Conservation (phyloP, 768 basidiomycete species). For the Termitomyces sp. region DNA sequence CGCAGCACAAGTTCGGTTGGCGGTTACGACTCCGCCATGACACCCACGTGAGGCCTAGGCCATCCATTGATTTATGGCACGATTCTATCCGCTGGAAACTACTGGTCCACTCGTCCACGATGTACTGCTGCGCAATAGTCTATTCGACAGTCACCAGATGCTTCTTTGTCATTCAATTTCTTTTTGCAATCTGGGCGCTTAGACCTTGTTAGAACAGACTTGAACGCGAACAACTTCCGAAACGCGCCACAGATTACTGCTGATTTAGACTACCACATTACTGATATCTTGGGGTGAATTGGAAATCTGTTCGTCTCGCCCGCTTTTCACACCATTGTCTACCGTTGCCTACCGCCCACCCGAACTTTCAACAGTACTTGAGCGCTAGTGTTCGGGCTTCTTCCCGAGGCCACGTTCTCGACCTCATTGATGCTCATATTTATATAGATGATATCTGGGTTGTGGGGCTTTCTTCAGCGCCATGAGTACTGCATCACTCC, state of each 20-base stretch:
- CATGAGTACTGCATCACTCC: slow-evolving; percentile 5
- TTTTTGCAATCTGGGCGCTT: background rate
- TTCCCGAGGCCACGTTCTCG: background rate
- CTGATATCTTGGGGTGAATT: background rate
- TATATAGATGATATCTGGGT: background rate
- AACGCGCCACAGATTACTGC: background rate
- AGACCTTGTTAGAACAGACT: background rate
- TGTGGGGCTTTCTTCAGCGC: background rate
- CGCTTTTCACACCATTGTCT: background rate
- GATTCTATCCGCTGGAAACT: too few species aligned
- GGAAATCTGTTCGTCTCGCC: background rate
- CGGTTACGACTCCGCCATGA: background rate
- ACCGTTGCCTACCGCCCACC: background rate
- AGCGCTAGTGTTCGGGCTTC: background rate
- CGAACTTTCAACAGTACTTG: background rate
- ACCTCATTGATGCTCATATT: too few species aligned
- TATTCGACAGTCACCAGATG: background rate
- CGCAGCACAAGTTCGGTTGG: slow-evolving; percentile 4
- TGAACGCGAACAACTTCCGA: too few species aligned
- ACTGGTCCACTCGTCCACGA: background rate
- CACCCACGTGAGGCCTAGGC: background rate
- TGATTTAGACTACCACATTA: background rate
- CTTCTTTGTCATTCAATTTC: background rate
- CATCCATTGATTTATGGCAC: too few species aligned
- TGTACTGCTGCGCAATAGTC: background rate